phyloP scores from a whole-genome alignment of 345 rosid genomes.

The Isatis tinctoria region DNA sequence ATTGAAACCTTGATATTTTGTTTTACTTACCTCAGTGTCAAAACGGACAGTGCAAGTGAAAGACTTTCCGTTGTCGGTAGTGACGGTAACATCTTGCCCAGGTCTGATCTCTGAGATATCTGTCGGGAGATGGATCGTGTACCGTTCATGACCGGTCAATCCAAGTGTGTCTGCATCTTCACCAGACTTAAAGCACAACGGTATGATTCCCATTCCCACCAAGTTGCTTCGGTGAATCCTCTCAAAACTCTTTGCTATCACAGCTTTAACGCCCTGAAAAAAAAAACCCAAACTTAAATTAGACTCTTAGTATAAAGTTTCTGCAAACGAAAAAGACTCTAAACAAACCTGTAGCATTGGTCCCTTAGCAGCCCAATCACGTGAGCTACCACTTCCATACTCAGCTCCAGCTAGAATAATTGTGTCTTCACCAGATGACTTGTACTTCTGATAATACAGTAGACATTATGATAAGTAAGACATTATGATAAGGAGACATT shows the following conservation, averaged over 20 bases:
- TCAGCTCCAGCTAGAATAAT: constrained; percentile 95
- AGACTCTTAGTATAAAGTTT: background rate
- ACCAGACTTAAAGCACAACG: constrained; percentile 89
- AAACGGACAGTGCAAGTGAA: constrained; percentile 91
- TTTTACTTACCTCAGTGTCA: constrained; percentile 78
- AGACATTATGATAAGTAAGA: too few relatives aligned
- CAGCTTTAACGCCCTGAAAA: constrained; percentile 91
- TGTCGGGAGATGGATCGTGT: constrained; percentile 77
- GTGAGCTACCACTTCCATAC: constrained; percentile 99
- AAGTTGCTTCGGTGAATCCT: constrained; percentile 96
- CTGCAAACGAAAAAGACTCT: background rate
- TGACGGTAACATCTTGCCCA: constrained; percentile 91
- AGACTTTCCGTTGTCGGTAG: constrained; percentile 75
- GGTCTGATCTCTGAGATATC: constrained; percentile 71
- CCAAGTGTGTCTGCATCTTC: constrained; percentile 91
- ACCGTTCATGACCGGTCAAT: constrained; percentile 88
- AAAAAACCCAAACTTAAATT: background rate
- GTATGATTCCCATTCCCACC: constrained; percentile 98
- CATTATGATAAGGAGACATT: background rate
- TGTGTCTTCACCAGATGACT: constrained; percentile 66
- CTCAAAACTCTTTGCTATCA: constrained; percentile 95
- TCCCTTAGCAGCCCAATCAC: constrained; percentile 99
- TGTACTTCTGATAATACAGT: constrained; percentile 70
- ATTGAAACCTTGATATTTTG: background rate
- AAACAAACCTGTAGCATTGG: constrained; percentile 75